A percentile compares a stretch with the other conserved stretches of the same genome.
Evolutionary conservation across 768 basidiomycete genomes (phyloP).

Genomic region (Russula lepida): DNA sequence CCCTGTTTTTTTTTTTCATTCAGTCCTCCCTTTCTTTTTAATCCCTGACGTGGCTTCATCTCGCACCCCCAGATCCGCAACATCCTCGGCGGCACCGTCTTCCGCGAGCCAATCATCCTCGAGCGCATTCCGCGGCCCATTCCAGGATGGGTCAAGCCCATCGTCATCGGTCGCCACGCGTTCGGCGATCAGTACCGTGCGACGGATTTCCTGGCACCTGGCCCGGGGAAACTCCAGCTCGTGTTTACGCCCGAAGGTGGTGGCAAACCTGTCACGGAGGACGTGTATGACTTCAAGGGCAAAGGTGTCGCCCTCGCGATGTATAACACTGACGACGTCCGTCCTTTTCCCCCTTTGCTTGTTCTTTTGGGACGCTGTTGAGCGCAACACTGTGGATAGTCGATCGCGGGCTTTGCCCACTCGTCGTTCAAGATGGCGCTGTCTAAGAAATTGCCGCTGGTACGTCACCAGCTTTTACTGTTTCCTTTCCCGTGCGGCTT

Average conservation of each 20-base stretch:
- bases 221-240: constrained; percentile 88
- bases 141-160: constrained; percentile 96
- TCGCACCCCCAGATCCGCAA: constrained; percentile 67
- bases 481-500: background rate
- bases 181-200: constrained; percentile 98
- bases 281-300: constrained; percentile 93
- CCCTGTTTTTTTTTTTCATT: background rate
- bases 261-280: constrained; percentile 50
- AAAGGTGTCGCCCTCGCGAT: constrained; percentile 91
- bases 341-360: constrained; percentile 14
- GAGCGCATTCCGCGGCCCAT: constrained; percentile 84
- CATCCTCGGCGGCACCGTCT: constrained; percentile 96
- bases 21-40: background rate
- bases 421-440: constrained; percentile 96
- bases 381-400: constrained; percentile 35
- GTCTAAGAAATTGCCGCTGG: constrained; percentile 66
- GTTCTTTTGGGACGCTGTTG: background rate
- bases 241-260: constrained; percentile 82
- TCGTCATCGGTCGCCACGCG: constrained; percentile 62
- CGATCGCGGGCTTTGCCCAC: constrained; percentile 92
- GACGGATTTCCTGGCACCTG: constrained; percentile 87
- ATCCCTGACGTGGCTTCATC: constrained; percentile 1
- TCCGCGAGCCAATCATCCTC: constrained; percentile 96
- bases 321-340: constrained; percentile 96
- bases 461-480: constrained; percentile 22